A percentile compares a stretch with the other conserved stretches of the same genome.
phyloP scores from a whole-genome alignment of 306 rosid genomes.

The Mimosa pudica region DNA sequence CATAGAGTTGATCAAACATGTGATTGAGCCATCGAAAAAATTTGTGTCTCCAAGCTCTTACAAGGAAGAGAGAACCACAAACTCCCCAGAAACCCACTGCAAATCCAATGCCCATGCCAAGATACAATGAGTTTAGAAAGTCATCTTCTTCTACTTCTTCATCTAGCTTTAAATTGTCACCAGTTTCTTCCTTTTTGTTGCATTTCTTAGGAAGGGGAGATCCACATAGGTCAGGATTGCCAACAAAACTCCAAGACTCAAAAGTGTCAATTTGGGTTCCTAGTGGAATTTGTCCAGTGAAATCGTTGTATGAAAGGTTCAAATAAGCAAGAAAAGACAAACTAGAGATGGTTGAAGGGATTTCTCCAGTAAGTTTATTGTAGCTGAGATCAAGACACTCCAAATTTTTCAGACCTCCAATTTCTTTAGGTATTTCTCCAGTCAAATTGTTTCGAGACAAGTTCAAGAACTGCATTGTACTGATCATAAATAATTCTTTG shows the following conservation, averaged over 20 bases:
- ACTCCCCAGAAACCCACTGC: constrained; percentile 1
- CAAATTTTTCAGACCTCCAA: background rate
- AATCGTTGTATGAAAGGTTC: background rate
- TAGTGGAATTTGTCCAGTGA: background rate
- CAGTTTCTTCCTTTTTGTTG: background rate
- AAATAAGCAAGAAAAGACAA: background rate
- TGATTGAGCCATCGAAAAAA: background rate
- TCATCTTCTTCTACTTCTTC: background rate
- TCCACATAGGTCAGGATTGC: background rate
- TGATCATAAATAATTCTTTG: background rate
- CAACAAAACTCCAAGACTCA: background rate
- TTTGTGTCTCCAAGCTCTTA: background rate
- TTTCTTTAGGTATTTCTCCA: background rate
- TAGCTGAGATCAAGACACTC: background rate
- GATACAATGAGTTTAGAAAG: background rate
- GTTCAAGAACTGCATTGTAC: background rate
- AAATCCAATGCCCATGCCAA: background rate
- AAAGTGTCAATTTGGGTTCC: background rate
- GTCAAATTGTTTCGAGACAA: background rate
- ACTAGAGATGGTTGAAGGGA: background rate
- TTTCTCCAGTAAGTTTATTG: background rate
- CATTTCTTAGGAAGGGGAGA: background rate
- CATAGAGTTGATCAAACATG: background rate
- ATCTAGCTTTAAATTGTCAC: background rate
- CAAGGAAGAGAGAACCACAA: background rate